phyloP scores from a whole-genome alignment of 768 basidiomycete genomes.

The Amanita pallidorosea region DNA sequence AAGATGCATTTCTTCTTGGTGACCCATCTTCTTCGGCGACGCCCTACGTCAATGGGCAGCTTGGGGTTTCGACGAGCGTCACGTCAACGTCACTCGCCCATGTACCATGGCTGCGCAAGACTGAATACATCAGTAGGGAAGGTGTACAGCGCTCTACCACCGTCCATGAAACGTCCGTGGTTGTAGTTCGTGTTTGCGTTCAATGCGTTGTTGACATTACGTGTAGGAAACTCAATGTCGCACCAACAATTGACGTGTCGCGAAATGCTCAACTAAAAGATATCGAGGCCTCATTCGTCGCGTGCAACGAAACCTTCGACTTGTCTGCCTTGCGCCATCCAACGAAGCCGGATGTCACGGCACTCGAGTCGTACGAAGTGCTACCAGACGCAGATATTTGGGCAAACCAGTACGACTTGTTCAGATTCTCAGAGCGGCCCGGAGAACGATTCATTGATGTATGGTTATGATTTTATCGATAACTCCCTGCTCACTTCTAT shows the following conservation, averaged over 20 bases:
- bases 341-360: conserved; percentile 63
- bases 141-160: conserved; percentile 26
- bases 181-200: not conserved
- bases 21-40: conserved; percentile 44
- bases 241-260: conserved; percentile 57
- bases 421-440: conserved; percentile 77
- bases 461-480: conserved; percentile 12
- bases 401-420: conserved; percentile 84
- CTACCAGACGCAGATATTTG: conserved; percentile 81
- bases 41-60: conserved; percentile 31
- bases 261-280: conserved; percentile 63
- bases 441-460: conserved; percentile 71
- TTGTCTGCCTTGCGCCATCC: conserved; percentile 59
- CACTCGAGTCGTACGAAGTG: conserved; percentile 74
- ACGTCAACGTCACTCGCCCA: conserved; percentile 42
- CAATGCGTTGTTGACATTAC: not conserved
- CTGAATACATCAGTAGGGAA: conserved; percentile 75
- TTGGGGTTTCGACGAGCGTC: conserved; percentile 22
- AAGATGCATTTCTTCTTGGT: conserved; percentile 64
- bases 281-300: conserved; percentile 68
- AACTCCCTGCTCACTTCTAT: not conserved
- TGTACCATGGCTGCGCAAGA: conserved; percentile 88
- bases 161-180: conserved; percentile 46
- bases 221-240: conserved; percentile 35
- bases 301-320: conserved; percentile 50